These are phyloP conservation scores for Candida insectorum DNA, from an alignment of 805 yeast species.

Conservation along the genomic window DNA sequence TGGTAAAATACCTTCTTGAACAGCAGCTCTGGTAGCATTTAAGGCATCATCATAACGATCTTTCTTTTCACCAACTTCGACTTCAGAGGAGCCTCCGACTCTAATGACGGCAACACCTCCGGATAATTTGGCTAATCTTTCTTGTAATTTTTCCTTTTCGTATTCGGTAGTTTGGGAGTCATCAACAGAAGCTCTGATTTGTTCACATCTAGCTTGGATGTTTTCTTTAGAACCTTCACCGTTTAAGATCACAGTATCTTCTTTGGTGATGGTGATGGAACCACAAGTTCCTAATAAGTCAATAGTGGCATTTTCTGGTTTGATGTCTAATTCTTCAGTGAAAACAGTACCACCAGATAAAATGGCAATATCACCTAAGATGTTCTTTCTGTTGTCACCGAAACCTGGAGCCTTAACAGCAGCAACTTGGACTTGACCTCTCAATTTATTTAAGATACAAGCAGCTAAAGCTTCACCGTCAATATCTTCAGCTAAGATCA, in stretches of 20 bases:
- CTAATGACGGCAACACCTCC: slow-evolving; percentile 98
- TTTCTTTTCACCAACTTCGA: slow-evolving; percentile 99
- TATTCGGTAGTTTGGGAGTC: slow-evolving; percentile 79
- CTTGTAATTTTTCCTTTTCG: slow-evolving; percentile 95
- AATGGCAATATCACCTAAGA: slow-evolving; percentile 91
- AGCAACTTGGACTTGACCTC: slow-evolving; percentile 97
- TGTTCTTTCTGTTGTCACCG: slow-evolving; percentile 98
- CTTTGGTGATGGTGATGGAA: slow-evolving; percentile 88
- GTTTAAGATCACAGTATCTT: slow-evolving; percentile 89
- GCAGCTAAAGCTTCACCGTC: slow-evolving; percentile 99
- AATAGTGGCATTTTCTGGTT: slow-evolving; percentile 90
- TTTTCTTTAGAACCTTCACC: slow-evolving; percentile 86
- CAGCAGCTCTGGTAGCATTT: slow-evolving; percentile 98
- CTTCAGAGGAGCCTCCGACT: slow-evolving; percentile 96
- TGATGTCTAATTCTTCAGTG: slow-evolving; percentile 92
- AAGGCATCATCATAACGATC: slow-evolving; percentile 98
- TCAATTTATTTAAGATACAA: slow-evolving; percentile 91
- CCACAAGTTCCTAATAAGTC: slow-evolving; percentile 91
- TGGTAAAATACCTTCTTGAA: slow-evolving; percentile 96
- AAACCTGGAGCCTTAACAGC: slow-evolving; percentile 99
- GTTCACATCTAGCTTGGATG: slow-evolving; percentile 86
- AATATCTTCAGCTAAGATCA: slow-evolving; percentile 91
- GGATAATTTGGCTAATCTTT: slow-evolving; percentile 92
- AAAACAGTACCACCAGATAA: slow-evolving; percentile 88
- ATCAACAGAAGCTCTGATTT: slow-evolving; percentile 78